Base-by-base conservation (phyloP, 2,329 filamentous ascomycete genomes). In the Helotiales sp. region DNA sequence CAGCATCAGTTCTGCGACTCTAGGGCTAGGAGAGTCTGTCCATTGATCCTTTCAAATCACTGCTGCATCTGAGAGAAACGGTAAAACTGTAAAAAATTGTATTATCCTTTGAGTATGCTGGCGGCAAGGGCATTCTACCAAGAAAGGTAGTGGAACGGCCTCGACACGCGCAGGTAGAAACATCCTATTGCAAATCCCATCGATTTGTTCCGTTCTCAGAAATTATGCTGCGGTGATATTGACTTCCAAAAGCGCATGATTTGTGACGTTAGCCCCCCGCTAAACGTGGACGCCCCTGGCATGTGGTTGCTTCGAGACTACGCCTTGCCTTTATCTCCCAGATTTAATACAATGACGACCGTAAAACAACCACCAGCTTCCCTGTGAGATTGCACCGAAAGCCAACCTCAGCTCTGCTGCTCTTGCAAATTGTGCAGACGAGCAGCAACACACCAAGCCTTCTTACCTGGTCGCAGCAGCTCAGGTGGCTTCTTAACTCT, bases 371-470 rank as follows among this genome's bases (percentile, higher is more conserved):
- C 22, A 17, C 34, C n/a, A n/a, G n/a, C 22, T 57, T 33, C 25
- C 38, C 40, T 19, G 38, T 52, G 30, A 55, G 24, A 42, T 31
- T 38, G 30, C 54, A 51, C 48, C 52, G 17, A 44, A 36, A 13
- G 30, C 31, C 36, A 42, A 47, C 29, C 29, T 57, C 30, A 42
- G 30, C n/a, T 52, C 40, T 13, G 51, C 30, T 31, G 38, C 47
- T 57, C 24, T 29, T 52, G 54, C 48, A 36, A 33, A 42, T 48
- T n/a, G 27, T 34, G 19, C 38, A 57, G 47, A 52, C 48, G 27
- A 57, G 54, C 48, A 38, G 40, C 40, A 44, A 44, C 22, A 25
- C 27, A 44, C 40, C 22, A 44, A 25, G 10, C 12, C 9, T 15
- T 44, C 40, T 19, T 15, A 44, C 40, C 27, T 38, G 34, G n/a